Evolutionary conservation across 108 stramenopile species (phyloP).

Genomic region (Cylindrotheca closterium): DNA sequence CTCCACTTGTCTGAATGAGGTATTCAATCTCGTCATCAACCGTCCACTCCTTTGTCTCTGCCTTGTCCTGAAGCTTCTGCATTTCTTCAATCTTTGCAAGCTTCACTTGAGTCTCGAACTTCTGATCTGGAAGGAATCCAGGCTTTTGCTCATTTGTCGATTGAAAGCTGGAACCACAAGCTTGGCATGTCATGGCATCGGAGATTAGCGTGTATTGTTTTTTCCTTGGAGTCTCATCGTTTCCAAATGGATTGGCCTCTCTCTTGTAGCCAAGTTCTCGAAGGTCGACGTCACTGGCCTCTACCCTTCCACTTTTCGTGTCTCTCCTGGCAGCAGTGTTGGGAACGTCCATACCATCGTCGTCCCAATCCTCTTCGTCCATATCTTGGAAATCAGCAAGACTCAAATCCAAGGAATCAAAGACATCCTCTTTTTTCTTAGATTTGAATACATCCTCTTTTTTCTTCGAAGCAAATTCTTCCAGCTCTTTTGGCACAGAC

Average conservation of each 20-base stretch:
- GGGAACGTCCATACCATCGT: slow-evolving; percentile 57
- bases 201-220: slow-evolving; percentile 64
- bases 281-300: slow-evolving; percentile 44
- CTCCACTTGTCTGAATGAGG: slow-evolving; percentile 60
- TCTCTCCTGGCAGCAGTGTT: slow-evolving; percentile 43
- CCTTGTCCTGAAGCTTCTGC: slow-evolving; percentile 74
- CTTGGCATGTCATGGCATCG: slow-evolving; percentile 81
- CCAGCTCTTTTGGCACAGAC: background rate
- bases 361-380: slow-evolving; percentile 19
- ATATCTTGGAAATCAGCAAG: slow-evolving; percentile 18
- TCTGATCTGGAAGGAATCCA: slow-evolving; percentile 78
- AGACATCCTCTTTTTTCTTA: no score
- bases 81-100: slow-evolving; percentile 74
- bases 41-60: slow-evolving; percentile 75
- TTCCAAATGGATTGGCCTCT: slow-evolving; percentile 75
- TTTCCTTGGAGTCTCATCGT: slow-evolving; percentile 76
- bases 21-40: slow-evolving; percentile 86
- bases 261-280: slow-evolving; percentile 64
- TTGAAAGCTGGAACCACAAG: slow-evolving; percentile 87
- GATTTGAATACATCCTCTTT: background rate
- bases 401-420: no score
- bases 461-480: background rate
- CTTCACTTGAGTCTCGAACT: slow-evolving; percentile 69
- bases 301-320: slow-evolving; percentile 49
- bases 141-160: slow-evolving; percentile 54